Percentiles rank a stretch among this genome's conserved stretches.
These are phyloP conservation scores for Fraxinus dipetala DNA, from an alignment of 305 asterid genomes.

Conservation along the genomic window DNA sequence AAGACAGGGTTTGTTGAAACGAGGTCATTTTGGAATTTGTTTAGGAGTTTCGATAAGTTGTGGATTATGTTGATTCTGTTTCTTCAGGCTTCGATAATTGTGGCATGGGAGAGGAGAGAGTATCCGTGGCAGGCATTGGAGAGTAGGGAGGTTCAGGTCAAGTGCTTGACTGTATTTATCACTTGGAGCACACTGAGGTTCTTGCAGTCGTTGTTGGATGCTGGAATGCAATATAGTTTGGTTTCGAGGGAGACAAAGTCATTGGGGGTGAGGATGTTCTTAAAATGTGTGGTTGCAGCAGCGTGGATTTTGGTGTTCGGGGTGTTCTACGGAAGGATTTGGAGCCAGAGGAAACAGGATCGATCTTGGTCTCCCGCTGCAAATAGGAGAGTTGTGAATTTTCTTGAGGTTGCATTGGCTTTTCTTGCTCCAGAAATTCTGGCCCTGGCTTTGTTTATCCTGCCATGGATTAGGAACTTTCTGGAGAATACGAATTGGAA, in stretches of 20 bases:
- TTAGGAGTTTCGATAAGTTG: conserved; percentile 48
- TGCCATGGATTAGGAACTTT: conserved; percentile 50
- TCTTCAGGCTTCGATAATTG: conserved; percentile 47
- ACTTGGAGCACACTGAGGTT: conserved; percentile 50
- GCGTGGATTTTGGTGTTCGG: conserved; percentile 43
- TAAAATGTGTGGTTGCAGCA: conserved; percentile 43
- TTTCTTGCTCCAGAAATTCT: conserved; percentile 44
- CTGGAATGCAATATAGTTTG: conserved; percentile 39
- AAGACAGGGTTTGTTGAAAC: conserved; percentile 54
- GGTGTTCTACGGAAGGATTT: conserved; percentile 39
- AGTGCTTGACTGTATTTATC: conserved; percentile 40
- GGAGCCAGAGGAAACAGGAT: conserved; percentile 36
- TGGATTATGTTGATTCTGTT: conserved; percentile 46
- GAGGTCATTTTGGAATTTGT: conserved; percentile 48
- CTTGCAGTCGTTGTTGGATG: conserved; percentile 44
- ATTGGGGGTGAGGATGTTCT: conserved; percentile 42
- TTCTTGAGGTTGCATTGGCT: conserved; percentile 38
- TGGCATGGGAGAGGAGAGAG: conserved; percentile 39
- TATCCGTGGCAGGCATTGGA: conserved; percentile 47
- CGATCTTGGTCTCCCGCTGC: conserved; percentile 27
- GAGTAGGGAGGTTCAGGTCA: conserved; percentile 40
- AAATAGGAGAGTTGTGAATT: conserved; percentile 35
- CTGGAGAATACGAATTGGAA: conserved; percentile 49
- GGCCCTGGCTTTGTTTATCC: conserved; percentile 39
- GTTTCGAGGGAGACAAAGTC: conserved; percentile 45